Base-by-base conservation (phyloP, 2,329 filamentous ascomycete genomes). In the Alternaria triticina region DNA sequence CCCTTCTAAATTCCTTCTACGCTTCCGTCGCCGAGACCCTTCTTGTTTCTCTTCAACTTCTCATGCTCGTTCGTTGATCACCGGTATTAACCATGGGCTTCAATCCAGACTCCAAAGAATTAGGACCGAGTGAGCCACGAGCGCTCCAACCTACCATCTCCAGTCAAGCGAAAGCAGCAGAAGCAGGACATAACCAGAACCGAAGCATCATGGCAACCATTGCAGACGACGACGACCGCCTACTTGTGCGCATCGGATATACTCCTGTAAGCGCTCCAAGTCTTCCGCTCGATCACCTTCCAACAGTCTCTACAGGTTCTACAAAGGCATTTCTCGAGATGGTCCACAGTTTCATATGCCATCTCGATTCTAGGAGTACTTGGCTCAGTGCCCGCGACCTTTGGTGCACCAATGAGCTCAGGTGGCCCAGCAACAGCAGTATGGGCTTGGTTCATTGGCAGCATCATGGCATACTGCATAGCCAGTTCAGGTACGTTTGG, bases 401-500 rank as follows among this genome's bases (percentile, higher is more conserved):
- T 89, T 70, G 86, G 86, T 11, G 83, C 83, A 40, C 88, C 88
- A 1, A 81, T 90, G 64, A 80, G 80, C 28, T 83, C 86, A 25
- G 88, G 88, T 28, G 88, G 88, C 0, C 88, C 88, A 54, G 87
- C 87, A 23, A 88, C 88, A 6, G 87, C 87, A 46, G 86, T 90
- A 40, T 90, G 88, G 88, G 87, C 87, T 58, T 90, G 88, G 88
- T 82, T 89, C 66, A 83, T 89, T 61, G 88, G 88, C 28, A 89
- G 87, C 12, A 79, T 86, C 65, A 89, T 90, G 87, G 87, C 88
- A 33, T 86, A 88, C 74, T 87, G 86, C 66, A 90, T 90, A 69
- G 87, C 87, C 13, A 87, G 85, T 68, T 89, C 87, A 61, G 84
- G 84, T 84, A 73, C 40, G 66, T 68, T 47, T 22, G 20, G 2